phyloP scores from a whole-genome alignment of 495 filamentous ascomycete species.

The Neurospora discreta region DNA sequence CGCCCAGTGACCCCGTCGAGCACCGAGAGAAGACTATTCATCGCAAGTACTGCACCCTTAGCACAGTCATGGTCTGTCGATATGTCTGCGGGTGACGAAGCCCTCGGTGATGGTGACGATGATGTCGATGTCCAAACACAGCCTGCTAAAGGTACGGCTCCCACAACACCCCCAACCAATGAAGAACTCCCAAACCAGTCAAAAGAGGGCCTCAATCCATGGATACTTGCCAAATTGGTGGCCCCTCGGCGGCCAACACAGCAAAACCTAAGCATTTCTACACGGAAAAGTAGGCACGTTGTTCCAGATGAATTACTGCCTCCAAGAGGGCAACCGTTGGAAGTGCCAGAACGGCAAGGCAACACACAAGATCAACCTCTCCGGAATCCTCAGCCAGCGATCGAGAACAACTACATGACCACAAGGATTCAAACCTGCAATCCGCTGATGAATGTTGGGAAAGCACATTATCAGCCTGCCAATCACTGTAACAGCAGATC shows the following conservation, averaged over 20 bases:
- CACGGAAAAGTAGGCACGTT: neutral
- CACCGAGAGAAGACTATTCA: neutral
- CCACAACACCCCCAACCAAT: neutral
- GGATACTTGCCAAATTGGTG: constrained; percentile 11
- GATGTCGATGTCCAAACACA: neutral
- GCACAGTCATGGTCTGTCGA: constrained; percentile 12
- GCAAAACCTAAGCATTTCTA: neutral
- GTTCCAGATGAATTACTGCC: neutral
- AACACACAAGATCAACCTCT: neutral
- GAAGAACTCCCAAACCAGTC: neutral
- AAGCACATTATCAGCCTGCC: neutral
- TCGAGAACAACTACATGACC: neutral
- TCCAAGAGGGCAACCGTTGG: neutral
- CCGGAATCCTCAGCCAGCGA: neutral
- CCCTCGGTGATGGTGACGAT: constrained; percentile 4
- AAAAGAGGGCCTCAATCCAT: constrained; percentile 17
- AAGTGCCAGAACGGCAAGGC: neutral
- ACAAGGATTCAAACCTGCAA: neutral
- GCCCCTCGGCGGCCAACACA: neutral
- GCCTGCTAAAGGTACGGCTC: neutral
- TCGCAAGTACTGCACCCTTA: neutral
- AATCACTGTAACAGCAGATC: neutral
- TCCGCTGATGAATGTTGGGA: neutral
- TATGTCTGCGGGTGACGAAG: constrained; percentile 6
- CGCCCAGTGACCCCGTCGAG: neutral